Base-by-base conservation (phyloP, 106 monocot species). In the Dendrobium huoshanense region DNA sequence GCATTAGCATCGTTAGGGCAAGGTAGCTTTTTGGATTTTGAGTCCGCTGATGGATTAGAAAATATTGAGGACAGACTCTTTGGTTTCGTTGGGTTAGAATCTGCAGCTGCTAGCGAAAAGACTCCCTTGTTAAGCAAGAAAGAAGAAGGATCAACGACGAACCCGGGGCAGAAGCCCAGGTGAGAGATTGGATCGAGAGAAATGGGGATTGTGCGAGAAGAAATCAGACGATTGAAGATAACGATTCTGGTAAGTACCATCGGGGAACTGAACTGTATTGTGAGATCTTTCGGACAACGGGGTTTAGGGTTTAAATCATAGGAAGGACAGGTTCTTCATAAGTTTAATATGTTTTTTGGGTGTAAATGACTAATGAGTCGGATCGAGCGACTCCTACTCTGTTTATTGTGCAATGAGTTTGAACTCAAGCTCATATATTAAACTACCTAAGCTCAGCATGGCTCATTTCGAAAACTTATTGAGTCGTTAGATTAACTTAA, bases 61-160 rank as follows among this genome's bases (percentile, higher is more conserved):
- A 76, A 76, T 76, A 76, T 47, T 13, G 76, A 76, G 25, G 76
- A 76, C 22, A 76, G 25, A 19, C 76, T 76, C 76, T 76, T 76
- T 51, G 76, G 27, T 76, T 76, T 49, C 49, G 49, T 2, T 16
- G 27, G 49, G 24, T 76, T 76, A 20, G 45, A 48, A 49, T 24
- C 76, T 10, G 27, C 76, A 20, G 13, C 76, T 9, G 19, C 13
- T 37, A 37, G 13, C 4, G 70, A 70, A 33, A 13, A 70, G 15
- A 70, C 4, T 29, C 70, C 16, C 37, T 13, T 40, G 70, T 15
- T 37, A 16, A 31, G 37, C 33, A 70, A 17, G 70, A 70, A 70
- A 29, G 29, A 10, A 70, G 68, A 31, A 29, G 37, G 13, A 70
- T 70, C 70, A 37, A 37, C 70, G 37, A 29, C 11, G 10, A 37